Conservation (phyloP, 805 yeast genomes). For the Starmerella vaccinii region DNA sequence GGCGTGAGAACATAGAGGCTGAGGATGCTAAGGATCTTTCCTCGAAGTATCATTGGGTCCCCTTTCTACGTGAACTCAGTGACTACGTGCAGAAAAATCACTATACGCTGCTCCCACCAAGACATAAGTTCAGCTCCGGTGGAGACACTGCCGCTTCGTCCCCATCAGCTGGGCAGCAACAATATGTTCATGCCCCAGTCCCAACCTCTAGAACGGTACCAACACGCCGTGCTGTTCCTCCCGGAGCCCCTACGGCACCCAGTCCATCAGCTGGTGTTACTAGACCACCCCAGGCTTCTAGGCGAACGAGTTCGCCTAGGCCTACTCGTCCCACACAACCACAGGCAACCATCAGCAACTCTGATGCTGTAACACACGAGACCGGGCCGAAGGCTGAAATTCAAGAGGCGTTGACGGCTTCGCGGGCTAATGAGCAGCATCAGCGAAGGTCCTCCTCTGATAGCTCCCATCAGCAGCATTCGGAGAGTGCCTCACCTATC, state of each 20-base stretch:
- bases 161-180: not conserved
- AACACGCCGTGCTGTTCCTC: not conserved
- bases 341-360: too few relatives aligned
- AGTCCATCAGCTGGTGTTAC: not conserved
- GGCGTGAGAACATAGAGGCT: constrained; percentile 52
- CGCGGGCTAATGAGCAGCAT: not conserved
- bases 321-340: too few relatives aligned
- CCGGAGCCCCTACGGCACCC: not conserved
- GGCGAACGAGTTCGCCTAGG: not conserved
- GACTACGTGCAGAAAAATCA: constrained; percentile 61
- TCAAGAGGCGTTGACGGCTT: not conserved
- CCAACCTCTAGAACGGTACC: not conserved
- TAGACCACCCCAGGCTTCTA: not conserved
- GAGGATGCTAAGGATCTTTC: constrained; percentile 41
- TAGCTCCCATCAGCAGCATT: not conserved
- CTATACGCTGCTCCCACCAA: constrained; percentile 19
- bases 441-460: not conserved
- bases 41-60: constrained; percentile 76
- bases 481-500: not conserved
- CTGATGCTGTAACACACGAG: not conserved
- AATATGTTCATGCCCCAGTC: not conserved
- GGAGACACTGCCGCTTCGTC: not conserved
- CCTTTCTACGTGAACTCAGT: constrained; percentile 65
- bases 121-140: constrained; percentile 1
- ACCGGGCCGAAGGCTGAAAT: not conserved